These are phyloP conservation scores for Cryoendolithus antarcticus DNA, from an alignment of 2,329 filamentous ascomycete species.

Conservation along the genomic window DNA sequence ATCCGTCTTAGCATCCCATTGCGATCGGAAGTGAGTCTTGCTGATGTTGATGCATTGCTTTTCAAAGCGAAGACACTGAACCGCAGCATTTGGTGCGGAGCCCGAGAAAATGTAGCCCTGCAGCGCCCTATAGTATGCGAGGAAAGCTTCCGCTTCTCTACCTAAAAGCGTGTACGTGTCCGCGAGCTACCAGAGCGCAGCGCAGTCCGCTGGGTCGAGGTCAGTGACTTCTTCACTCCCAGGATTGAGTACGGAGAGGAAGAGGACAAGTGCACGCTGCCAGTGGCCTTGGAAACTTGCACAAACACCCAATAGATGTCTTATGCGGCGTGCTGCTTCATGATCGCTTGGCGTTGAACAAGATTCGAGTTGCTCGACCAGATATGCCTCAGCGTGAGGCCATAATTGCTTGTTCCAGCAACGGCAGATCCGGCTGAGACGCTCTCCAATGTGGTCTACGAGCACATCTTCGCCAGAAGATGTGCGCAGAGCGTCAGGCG, in stretches of 20 bases:
- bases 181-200: conserved; percentile 17
- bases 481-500: no score
- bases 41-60: no score
- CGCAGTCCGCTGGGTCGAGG: conserved; percentile 14
- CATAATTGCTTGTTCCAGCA: conserved; percentile 2
- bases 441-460: no score
- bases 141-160: conserved; percentile 12
- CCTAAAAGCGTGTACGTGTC: conserved; percentile 14
- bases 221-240: conserved; percentile 12
- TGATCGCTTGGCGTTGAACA: not conserved
- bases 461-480: no score
- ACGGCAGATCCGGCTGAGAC: conserved; percentile 1
- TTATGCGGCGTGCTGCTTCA: conserved; percentile 6
- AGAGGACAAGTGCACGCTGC: conserved; percentile 9
- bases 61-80: no score
- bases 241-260: conserved; percentile 10
- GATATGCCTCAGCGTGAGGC: conserved; percentile 2
- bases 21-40: no score
- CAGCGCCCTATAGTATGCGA: conserved; percentile 13
- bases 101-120: not conserved
- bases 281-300: conserved; percentile 13
- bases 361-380: not conserved
- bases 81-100: not conserved
- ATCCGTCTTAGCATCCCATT: no score
- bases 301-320: conserved; percentile 13